These are phyloP conservation scores for Sechiopsis laciniata DNA, from an alignment of 306 rosid species.

Conservation along the genomic window DNA sequence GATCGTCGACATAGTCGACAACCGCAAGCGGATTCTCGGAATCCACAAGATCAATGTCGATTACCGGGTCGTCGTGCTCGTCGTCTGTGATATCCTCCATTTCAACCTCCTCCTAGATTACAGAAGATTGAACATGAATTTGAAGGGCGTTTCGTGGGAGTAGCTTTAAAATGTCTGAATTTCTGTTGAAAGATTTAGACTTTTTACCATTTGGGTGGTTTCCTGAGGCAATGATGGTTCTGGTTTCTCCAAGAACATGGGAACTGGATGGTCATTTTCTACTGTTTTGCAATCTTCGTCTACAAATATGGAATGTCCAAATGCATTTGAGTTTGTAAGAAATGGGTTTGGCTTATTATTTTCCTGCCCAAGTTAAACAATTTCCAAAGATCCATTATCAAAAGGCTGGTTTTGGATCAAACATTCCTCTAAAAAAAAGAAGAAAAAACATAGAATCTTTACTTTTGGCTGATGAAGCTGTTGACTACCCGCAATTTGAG, in stretches of 20 bases:
- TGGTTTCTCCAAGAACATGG: conserved; percentile 68
- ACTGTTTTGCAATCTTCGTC: conserved; percentile 61
- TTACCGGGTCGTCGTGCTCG: conserved; percentile 34
- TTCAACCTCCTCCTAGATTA: conserved; percentile 54
- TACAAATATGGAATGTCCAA: conserved; percentile 62
- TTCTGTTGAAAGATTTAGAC: neutral
- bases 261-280: conserved; percentile 67
- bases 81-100: conserved; percentile 73
- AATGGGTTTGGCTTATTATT: conserved; percentile 40
- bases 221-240: conserved; percentile 34
- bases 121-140: neutral
- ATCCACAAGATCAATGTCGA: conserved; percentile 66
- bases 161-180: neutral
- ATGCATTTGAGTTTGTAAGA: conserved; percentile 33
- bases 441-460: neutral
- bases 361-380: conserved; percentile 41
- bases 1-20: conserved; percentile 70
- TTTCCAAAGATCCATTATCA: neutral
- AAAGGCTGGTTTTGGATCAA: neutral
- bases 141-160: too few species aligned
- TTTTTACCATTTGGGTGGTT: conserved; percentile 55
- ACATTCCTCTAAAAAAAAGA: neutral
- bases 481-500: conserved; percentile 58
- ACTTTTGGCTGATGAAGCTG: conserved; percentile 46
- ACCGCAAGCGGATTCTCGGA: conserved; percentile 68